A percentile compares a stretch with the other conserved stretches of the same genome.
phyloP scores from a whole-genome alignment of 805 yeast species.

The Cyberlindnera amylophila region DNA sequence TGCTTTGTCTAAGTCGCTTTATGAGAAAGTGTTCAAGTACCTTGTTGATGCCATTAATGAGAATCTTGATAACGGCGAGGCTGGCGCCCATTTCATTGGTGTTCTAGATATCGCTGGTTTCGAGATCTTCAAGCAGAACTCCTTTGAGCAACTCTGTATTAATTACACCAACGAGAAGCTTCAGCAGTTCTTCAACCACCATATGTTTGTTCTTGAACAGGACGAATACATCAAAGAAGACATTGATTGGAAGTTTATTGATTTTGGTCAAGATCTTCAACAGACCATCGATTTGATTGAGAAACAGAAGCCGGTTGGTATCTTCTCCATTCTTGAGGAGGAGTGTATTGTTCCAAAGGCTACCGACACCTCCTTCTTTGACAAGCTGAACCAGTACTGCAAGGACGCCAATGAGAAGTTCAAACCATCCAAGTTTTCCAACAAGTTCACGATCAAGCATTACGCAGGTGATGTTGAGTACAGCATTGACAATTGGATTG shows the following conservation, averaged over 20 bases:
- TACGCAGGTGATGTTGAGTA: constrained; percentile 98
- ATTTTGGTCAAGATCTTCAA: constrained; percentile 91
- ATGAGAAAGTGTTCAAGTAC: constrained; percentile 77
- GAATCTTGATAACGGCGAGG: constrained; percentile 48
- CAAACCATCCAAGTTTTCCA: constrained; percentile 65
- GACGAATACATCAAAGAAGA: constrained; percentile 91
- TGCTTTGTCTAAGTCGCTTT: constrained; percentile 82
- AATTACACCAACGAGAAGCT: constrained; percentile 96
- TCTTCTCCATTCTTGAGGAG: constrained; percentile 84
- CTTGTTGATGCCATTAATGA: constrained; percentile 74
- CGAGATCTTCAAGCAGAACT: constrained; percentile 90
- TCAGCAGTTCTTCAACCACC: constrained; percentile 97
- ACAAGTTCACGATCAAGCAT: constrained; percentile 82
- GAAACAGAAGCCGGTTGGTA: constrained; percentile 66
- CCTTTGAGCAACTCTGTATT: constrained; percentile 96
- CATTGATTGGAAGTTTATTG: constrained; percentile 94
- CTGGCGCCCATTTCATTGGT: constrained; percentile 68
- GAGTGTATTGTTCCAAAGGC: constrained; percentile 94
- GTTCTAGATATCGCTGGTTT: constrained; percentile 97
- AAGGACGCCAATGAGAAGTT: constrained; percentile 52
- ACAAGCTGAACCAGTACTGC: constrained; percentile 69
- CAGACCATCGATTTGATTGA: constrained; percentile 94
- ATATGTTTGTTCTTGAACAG: constrained; percentile 95
- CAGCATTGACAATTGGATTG: constrained; percentile 86
- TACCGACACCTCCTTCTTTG: constrained; percentile 75